A percentile compares a stretch with the other conserved stretches of the same genome.
Evolutionary conservation across 2,329 filamentous ascomycete species (phyloP).

Genomic region (Fusarium miscanthi): DNA sequence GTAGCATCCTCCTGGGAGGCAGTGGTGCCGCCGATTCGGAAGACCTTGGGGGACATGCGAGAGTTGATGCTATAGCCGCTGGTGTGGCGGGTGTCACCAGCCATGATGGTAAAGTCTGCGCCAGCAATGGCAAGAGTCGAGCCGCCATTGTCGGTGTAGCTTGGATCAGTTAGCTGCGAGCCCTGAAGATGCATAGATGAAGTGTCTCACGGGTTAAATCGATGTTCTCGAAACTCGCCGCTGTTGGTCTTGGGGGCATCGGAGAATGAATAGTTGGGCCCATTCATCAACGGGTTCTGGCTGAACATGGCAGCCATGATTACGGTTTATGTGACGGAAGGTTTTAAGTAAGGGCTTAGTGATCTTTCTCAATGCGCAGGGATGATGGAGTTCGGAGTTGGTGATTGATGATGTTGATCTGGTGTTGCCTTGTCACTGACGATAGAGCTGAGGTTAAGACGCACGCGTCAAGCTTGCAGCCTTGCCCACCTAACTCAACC

Average conservation of each 20-base stretch:
- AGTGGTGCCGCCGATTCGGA: slow-evolving; percentile 93
- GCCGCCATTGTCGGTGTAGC: slow-evolving; percentile 98
- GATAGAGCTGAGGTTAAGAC: slow-evolving; percentile 46
- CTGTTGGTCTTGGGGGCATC: slow-evolving; percentile 66
- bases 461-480: slow-evolving; percentile 63
- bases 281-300: slow-evolving; percentile 76
- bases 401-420: slow-evolving; percentile 29
- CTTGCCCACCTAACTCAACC: slow-evolving; percentile 52
- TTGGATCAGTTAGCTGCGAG: slow-evolving; percentile 50
- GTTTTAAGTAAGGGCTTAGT: neutral
- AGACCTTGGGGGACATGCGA: slow-evolving; percentile 93
- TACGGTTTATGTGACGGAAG: slow-evolving; percentile 26
- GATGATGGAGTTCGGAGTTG: slow-evolving; percentile 13
- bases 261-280: slow-evolving; percentile 75
- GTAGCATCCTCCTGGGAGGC: slow-evolving; percentile 85
- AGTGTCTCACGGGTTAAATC: slow-evolving; percentile 85
- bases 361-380: slow-evolving; percentile 13
- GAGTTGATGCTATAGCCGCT: slow-evolving; percentile 99
- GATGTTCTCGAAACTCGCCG: slow-evolving; percentile 75
- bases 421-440: slow-evolving; percentile 36
- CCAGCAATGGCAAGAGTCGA: slow-evolving; percentile 96
- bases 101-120: slow-evolving; percentile 93
- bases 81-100: slow-evolving; percentile 95
- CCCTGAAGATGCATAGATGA: neutral
- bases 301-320: slow-evolving; percentile 75